Base-by-base conservation (phyloP, 441 rosid genomes). In the Adansonia rubrostipa region DNA sequence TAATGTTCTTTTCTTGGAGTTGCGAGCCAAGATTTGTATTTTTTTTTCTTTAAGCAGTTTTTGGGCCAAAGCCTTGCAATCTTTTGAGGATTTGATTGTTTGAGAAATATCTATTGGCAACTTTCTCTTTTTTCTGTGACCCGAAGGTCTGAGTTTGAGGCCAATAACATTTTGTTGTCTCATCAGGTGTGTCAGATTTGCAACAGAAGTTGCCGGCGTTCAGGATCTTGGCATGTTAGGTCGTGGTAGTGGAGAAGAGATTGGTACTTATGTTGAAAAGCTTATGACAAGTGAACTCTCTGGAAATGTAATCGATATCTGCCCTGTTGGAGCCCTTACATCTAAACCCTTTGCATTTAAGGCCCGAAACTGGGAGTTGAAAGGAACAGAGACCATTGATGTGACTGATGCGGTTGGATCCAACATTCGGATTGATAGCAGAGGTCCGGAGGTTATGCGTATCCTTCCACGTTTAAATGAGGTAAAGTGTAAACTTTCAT, bases 241-340 rank as follows among this genome's bases (percentile, higher is more conserved):
- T 45, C 99, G 99, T 82, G 99, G 99, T 54, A 96, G 98, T 79
- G 97, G 99, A 82, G 99, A 96, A 86, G 99, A 96, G 84, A 96
- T 96, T 77, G 99, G 99, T 73, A 96, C 99, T 77, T 96, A 96
- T 60, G 99, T 96, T 68, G 99, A 96, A 79, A 96, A 88, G 78
- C 97, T 96, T 80, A 96, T 96, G 99, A 91, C 96, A 64, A 96
- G 99, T 87, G 99, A 96, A 81, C 98, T 96, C 73, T 93, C 99
- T 79, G 99, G 99, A 88, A 96, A 93, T 71, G 98, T 93, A 8
- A 96, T 96, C 15, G 99, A 96, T 77, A 96, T 96, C 24, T 96
- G 99, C 86, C 99, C 99, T 73, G 99, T 93, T n/a, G 99, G 99
- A 68, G 98, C 99, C 76, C 92, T 96, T 69, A 96, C 99, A 48